Conservation (phyloP, 345 rosid species). For the Dipteronia dyeriana region DNA sequence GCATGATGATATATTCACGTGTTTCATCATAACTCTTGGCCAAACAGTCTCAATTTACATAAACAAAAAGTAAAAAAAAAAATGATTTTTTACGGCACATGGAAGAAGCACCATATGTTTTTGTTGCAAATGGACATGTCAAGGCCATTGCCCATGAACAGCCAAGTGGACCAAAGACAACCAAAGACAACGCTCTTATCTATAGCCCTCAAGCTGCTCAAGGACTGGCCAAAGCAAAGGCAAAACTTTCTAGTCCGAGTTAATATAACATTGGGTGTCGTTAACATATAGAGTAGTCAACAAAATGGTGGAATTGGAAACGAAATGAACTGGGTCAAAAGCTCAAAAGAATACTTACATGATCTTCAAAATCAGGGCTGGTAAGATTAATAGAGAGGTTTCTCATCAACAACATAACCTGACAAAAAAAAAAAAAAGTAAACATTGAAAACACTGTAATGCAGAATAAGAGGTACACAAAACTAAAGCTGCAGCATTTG, state of each 20-base stretch:
- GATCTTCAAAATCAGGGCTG: constrained; percentile 90
- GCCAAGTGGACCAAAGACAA: not conserved
- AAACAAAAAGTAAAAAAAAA: not conserved
- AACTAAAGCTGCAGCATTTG: not conserved
- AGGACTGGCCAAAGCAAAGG: constrained; percentile 4
- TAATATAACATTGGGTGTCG: not conserved
- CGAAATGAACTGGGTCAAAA: constrained; percentile 10
- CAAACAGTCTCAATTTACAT: not conserved
- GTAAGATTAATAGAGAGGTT: constrained; percentile 85
- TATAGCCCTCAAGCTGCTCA: not conserved
- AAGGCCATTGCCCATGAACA: not conserved
- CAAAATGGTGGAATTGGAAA: not conserved
- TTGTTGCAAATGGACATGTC: not conserved
- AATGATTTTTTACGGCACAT: not conserved
- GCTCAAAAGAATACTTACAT: constrained; percentile 52
- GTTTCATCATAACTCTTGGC: not conserved
- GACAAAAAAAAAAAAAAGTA: constrained; percentile 27
- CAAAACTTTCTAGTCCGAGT: not conserved
- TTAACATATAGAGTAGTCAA: not conserved
- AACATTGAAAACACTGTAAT: not conserved
- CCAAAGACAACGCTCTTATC: not conserved
- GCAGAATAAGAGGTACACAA: not conserved
- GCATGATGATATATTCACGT: not conserved
- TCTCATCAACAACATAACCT: constrained; percentile 91
- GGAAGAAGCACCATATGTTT: not conserved